Conservation (phyloP, 75 land plant species). For the Ceratopteris richardii region DNA sequence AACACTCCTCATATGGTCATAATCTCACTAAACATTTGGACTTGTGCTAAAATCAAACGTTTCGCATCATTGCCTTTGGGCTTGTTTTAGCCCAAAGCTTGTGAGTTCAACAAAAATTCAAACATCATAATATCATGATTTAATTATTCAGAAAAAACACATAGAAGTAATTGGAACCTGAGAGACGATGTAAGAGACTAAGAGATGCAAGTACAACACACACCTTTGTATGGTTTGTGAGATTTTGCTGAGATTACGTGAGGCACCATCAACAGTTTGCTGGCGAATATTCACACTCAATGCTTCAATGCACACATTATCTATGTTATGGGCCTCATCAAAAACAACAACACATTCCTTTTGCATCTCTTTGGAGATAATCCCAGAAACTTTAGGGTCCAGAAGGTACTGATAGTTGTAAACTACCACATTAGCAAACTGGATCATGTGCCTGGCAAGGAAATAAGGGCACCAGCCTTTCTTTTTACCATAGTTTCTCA, state of each 20-base stretch:
- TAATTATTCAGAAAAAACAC: too few species aligned
- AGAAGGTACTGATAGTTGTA: constrained; percentile 97
- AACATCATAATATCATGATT: too few species aligned
- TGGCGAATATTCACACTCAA: constrained; percentile 89
- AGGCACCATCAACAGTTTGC: constrained; percentile 89
- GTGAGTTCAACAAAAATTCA: too few species aligned
- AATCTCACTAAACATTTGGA: too few species aligned
- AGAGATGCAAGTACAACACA: background rate
- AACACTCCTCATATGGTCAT: too few species aligned
- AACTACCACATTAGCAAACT: constrained; percentile 87
- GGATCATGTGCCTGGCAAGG: constrained; percentile 86
- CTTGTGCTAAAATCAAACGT: too few species aligned
- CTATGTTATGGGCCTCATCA: constrained; percentile 99
- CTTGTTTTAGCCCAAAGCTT: too few species aligned
- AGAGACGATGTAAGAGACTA: background rate
- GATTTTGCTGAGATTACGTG: constrained; percentile 71
- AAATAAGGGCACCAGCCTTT: constrained; percentile 96
- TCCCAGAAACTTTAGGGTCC: constrained; percentile 95
- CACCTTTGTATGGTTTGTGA: constrained; percentile 79
- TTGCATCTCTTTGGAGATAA: constrained; percentile 95
- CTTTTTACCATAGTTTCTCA: constrained; percentile 61
- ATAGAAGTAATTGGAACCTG: too few species aligned
- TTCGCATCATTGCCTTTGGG: too few species aligned
- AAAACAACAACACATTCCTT: constrained; percentile 95
- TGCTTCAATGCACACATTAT: constrained; percentile 98